These are phyloP conservation scores for Podila horticola DNA, from an alignment of 192 early-diverging fungal species.

Conservation along the genomic window DNA sequence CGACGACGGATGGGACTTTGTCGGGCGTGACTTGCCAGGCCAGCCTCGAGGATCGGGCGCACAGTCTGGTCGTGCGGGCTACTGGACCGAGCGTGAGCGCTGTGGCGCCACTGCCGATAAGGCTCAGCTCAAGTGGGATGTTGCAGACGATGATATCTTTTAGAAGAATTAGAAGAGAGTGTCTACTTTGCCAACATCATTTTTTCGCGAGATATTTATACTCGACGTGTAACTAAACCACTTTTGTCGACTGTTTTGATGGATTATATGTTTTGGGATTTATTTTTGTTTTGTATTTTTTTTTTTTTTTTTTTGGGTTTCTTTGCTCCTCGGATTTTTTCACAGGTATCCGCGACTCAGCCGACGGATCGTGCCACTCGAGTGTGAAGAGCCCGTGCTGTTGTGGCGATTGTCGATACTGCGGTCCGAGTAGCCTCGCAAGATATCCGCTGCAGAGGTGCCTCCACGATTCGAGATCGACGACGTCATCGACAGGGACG, in stretches of 20 bases:
- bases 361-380: constrained; percentile 37
- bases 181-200: no score
- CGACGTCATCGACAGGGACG: constrained; percentile 11
- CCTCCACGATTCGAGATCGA: constrained; percentile 11
- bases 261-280: no score
- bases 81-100: constrained; percentile 74
- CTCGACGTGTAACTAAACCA: no score
- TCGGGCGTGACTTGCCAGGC: constrained; percentile 40
- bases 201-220: no score
- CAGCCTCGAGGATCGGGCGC: constrained; percentile 78
- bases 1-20: constrained; percentile 52
- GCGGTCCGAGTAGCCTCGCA: constrained; percentile 27
- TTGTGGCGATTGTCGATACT: constrained; percentile 35
- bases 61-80: constrained; percentile 74
- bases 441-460: constrained; percentile 31
- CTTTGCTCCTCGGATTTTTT: not conserved
- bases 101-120: constrained; percentile 50
- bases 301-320: not conserved
- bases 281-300: no score
- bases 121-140: constrained; percentile 53
- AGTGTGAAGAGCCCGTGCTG: constrained; percentile 30
- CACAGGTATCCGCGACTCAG: constrained; percentile 34
- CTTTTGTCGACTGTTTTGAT: no score
- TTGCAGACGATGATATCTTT: constrained; percentile 60
- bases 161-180: constrained; percentile 7